Conservation (phyloP, 768 basidiomycete genomes). For the Xanthoconium purpureum region DNA sequence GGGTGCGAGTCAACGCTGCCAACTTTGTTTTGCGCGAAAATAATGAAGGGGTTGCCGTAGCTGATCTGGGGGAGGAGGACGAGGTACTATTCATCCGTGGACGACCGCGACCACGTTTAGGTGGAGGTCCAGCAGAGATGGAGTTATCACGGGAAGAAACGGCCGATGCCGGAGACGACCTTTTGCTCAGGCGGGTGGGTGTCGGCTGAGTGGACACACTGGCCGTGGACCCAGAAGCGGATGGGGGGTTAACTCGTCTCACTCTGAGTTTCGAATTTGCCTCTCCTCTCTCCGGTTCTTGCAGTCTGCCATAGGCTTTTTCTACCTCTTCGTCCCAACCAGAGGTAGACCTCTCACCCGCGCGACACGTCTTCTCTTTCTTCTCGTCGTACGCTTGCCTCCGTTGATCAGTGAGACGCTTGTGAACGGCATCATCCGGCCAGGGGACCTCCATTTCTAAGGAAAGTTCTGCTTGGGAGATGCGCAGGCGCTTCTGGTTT, state of each 20-base stretch:
- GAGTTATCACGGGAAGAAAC: slow-evolving; percentile 12
- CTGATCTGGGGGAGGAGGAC: slow-evolving; percentile 8
- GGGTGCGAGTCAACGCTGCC: neutral
- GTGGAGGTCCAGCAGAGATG: slow-evolving; percentile 8
- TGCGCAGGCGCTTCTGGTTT: slow-evolving; percentile 32
- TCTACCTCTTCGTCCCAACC: slow-evolving; percentile 31
- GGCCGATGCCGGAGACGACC: slow-evolving; percentile 12
- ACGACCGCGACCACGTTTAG: slow-evolving; percentile 8
- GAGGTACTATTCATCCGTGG: slow-evolving; percentile 2
- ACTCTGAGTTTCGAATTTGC: slow-evolving; percentile 20
- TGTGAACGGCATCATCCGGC: slow-evolving; percentile 42
- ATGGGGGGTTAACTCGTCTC: slow-evolving; percentile 12
- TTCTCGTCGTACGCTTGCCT: slow-evolving; percentile 49
- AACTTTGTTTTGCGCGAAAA: slow-evolving; percentile 6
- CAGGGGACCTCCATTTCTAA: slow-evolving; percentile 39
- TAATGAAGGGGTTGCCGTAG: neutral
- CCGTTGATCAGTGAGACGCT: slow-evolving; percentile 41
- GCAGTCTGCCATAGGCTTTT: slow-evolving; percentile 7
- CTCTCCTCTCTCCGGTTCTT: slow-evolving; percentile 29
- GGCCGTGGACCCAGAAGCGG: slow-evolving; percentile 8
- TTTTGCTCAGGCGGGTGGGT: slow-evolving; percentile 4
- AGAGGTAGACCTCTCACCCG: slow-evolving; percentile 7
- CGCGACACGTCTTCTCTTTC: slow-evolving; percentile 16
- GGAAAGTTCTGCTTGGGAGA: slow-evolving; percentile 26
- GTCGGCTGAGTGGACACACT: neutral